phyloP scores from a whole-genome alignment of 2,329 filamentous ascomycete species.

The Orbilia javanica region DNA sequence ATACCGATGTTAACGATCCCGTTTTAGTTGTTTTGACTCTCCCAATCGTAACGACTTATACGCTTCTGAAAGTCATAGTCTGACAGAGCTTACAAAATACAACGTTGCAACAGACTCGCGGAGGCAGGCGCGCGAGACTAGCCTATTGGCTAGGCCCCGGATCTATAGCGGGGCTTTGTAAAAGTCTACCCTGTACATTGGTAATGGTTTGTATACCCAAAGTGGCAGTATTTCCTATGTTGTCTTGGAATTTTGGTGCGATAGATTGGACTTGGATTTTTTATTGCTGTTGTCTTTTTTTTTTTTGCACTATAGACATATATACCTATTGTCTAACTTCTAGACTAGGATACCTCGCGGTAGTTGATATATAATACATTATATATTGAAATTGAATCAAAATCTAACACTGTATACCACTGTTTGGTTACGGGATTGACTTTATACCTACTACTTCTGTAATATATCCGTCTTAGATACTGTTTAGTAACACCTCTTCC shows the following conservation, averaged over 20 bases:
- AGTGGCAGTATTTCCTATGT: background rate
- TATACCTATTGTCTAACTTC: too few species aligned
- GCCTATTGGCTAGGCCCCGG: too few species aligned
- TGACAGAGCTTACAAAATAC: too few species aligned
- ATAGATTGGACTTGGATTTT: background rate
- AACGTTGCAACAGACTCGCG: background rate
- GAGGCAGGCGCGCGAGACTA: background rate
- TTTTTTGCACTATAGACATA: background rate
- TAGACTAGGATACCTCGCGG: background rate
- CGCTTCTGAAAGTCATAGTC: slow-evolving; percentile 32
- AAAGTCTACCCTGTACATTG: background rate
- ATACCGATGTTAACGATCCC: slow-evolving; percentile 5
- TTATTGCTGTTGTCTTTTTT: background rate
- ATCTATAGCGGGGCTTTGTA: background rate
- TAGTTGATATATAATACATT: background rate
- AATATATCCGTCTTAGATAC: too few species aligned
- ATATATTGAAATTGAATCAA: background rate
- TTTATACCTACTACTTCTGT: too few species aligned
- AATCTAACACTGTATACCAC: too few species aligned
- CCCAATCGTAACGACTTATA: slow-evolving; percentile 48
- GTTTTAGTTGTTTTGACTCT: slow-evolving; percentile 42
- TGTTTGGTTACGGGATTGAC: too few species aligned
- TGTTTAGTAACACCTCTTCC: too few species aligned
- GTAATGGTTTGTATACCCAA: background rate
- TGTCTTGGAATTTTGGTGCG: background rate